Evolutionary conservation across 2,329 filamentous ascomycete species (phyloP), one percentile per base, ranked within the genome.

Genomic region (Scopulariopsis brevicaulis): DNA sequence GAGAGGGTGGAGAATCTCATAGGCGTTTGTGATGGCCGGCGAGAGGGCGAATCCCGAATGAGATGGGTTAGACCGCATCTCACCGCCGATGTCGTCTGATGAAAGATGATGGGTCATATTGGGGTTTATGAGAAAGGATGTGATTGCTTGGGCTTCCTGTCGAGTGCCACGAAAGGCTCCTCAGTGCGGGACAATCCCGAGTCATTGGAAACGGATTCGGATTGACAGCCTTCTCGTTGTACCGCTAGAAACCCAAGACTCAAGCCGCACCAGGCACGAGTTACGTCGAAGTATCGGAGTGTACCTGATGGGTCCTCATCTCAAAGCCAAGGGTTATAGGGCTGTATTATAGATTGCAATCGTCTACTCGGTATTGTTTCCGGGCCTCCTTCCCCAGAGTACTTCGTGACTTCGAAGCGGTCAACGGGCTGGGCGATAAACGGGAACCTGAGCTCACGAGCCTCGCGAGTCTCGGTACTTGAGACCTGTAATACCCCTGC

Each of bases 391-490:
- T 18, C 37, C 11, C 18, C 37, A 43, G 50, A 34, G 55, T 51
- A 43, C 55, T 25, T 51, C 40, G 43, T 51, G 25, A 43, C 55
- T 25, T 51, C 40, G 43, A 56, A n/a, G 40, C 24, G 43, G 55
- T 35, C 25, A 24, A 46, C 50, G 20, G 40, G 50, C 43, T 15
- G 50, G 25, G 34, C 14, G 34, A 51, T 50, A 48, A 15, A 51
- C 55, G n/a, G 55, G 25, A 51, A 56, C 40, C 24, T 50, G 20
- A 8, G 43, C 55, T 56, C 55, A 37, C 22, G 43, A 51, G 55
- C 55, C 43, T 56, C 43, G 55, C 34, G 55, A 51, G 55, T 56
- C 43, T 50, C 43, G 55, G 55, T 56, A 56, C 55, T 56, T 56
- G 24, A 35, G 43, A 15, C 55, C 25, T 14, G 55, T 51, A 32